Conservation (phyloP, 768 basidiomycete genomes). For the Leccinum obscurum region DNA sequence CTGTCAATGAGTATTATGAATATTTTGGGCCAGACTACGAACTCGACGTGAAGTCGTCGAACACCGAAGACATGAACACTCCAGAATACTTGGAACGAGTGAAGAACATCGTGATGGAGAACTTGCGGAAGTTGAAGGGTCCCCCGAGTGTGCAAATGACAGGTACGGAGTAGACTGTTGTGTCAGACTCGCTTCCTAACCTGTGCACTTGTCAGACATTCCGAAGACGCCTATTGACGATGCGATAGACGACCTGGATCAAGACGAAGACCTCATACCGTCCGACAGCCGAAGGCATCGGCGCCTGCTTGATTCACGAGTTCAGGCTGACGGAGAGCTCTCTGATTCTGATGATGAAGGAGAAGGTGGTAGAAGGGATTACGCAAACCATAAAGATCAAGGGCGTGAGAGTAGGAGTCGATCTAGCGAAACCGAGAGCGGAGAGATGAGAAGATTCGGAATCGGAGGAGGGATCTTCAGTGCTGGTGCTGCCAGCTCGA, state of each 20-base stretch:
- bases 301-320: slow-evolving; percentile 74
- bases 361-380: slow-evolving; percentile 78
- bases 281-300: slow-evolving; percentile 75
- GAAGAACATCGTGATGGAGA: slow-evolving; percentile 88
- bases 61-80: slow-evolving; percentile 94
- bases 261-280: slow-evolving; percentile 81
- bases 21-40: slow-evolving; percentile 98
- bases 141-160: slow-evolving; percentile 94
- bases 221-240: slow-evolving; percentile 85
- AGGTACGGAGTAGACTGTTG: slow-evolving; percentile 44
- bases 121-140: slow-evolving; percentile 79
- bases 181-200: background rate
- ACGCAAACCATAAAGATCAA: slow-evolving; percentile 55
- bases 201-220: slow-evolving; percentile 54
- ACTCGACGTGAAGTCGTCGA: slow-evolving; percentile 91
- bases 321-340: slow-evolving; percentile 84
- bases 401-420: slow-evolving; percentile 44
- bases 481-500: slow-evolving; percentile 51
- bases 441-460: slow-evolving; percentile 55
- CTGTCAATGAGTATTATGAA: slow-evolving; percentile 98
- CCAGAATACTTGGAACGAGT: slow-evolving; percentile 91
- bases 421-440: slow-evolving; percentile 45
- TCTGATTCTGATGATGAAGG: slow-evolving; percentile 99
- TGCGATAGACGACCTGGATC: slow-evolving; percentile 74
- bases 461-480: slow-evolving; percentile 72